phyloP scores from a whole-genome alignment of 1,284 basidiomycete genomes.

The Fomitiporia mediterranea region DNA sequence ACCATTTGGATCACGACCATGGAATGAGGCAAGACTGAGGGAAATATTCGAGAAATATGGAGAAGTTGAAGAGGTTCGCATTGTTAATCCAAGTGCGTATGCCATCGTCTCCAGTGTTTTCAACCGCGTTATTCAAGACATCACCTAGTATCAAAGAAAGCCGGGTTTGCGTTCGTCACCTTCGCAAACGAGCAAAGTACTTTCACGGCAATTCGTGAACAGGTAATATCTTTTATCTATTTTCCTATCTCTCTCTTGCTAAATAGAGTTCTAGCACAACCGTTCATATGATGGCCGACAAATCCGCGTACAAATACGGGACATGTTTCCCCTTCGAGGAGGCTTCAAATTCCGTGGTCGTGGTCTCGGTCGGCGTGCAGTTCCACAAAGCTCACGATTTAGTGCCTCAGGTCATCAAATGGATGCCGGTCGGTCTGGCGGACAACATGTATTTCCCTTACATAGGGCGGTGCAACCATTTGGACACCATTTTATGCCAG shows the following conservation, averaged over 20 bases:
- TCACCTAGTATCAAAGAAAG: constrained; percentile 47
- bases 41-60: constrained; percentile 58
- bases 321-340: constrained; percentile 28
- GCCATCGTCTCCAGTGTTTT: constrained; percentile 3
- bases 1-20: constrained; percentile 52
- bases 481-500: neutral
- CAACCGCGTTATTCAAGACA: neutral
- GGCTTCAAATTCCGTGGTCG: constrained; percentile 23
- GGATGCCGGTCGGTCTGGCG: neutral
- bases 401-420: neutral
- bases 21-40: constrained; percentile 60
- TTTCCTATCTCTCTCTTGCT: constrained; percentile 9
- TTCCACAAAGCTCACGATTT: constrained; percentile 4
- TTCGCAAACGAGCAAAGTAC: constrained; percentile 58
- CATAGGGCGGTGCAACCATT: neutral
- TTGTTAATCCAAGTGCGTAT: constrained; percentile 57
- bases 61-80: constrained; percentile 54
- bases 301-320: constrained; percentile 59
- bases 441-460: neutral
- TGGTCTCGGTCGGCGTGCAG: constrained; percentile 10
- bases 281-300: constrained; percentile 58
- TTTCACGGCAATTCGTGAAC: constrained; percentile 52
- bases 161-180: constrained; percentile 71
- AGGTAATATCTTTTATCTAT: constrained; percentile 38
- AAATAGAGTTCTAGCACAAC: constrained; percentile 54